Base-by-base conservation (phyloP, 2,329 filamentous ascomycete species). In the Colletotrichum truncatum region DNA sequence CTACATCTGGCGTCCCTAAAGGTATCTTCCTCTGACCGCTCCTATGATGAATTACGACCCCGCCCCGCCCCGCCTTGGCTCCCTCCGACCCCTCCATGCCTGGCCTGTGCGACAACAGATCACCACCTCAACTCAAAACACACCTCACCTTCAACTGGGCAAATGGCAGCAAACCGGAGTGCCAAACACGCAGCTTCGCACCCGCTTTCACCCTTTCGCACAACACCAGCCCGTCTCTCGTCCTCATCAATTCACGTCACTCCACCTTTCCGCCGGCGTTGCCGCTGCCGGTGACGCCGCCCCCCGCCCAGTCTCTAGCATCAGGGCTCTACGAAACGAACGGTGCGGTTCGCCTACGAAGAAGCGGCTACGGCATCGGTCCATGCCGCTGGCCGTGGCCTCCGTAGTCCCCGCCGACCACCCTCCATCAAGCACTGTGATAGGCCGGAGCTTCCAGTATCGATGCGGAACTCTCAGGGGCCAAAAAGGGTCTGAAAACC, bases 1-100 rank as follows among this genome's bases (percentile, higher is more conserved):
- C n/a, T 16, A 6, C 18, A 5, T 26, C 11, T 5, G 7, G 10
- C 5, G 1, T 39, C n/a, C 9, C n/a, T 6, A 10, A 25, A 23
- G 10, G 6, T n/a, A 16, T 25, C 25, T 32, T 9, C 41, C 16
- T 62, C 36, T 65, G 57, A 65, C 62, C 62, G 57, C 62, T 65
- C 43, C 62, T 62, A 49, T 65, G 62, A 51, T 62, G 43, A 51
- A 32, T 21, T 16, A 12, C 28, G 18, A 45, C 57, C 62, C 62
- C 49, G 49, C 57, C 57, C 62, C 62, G 57, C 57, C 62, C 57
- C 62, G 49, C 49, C 62, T 51, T 51, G 49, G 62, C 57, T 30
- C 38, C 25, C 23, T 36, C 34, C 34, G 18, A 32, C 57, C 49
- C 62, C 56, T 61, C 52, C 52, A 43, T 23, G 25, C 38, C n/a